Base-by-base conservation (phyloP, 768 basidiomycete genomes). In the Russula sp. region DNA sequence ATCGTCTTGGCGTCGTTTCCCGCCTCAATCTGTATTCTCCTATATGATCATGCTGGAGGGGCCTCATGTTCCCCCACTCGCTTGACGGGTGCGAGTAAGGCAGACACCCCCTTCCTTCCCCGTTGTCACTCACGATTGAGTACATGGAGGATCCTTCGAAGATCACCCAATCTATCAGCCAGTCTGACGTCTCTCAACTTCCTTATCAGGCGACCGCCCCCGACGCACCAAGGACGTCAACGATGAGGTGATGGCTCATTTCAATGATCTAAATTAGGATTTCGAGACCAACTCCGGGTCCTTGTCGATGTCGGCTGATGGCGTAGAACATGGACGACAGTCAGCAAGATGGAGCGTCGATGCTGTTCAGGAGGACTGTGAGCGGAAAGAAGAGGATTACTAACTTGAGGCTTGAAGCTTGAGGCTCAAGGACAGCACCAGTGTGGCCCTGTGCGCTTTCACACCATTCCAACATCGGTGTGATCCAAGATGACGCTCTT, bases 261-360 rank as follows among this genome's bases (percentile, higher is more conserved):
- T 91, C 66, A 90, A 91, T 70, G 90, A 92, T 73, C 90, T 88
- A 57, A 90, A 92, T 75, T 82, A 79, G 58, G 86, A 90, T 72
- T 75, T 86, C 58, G 73, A 69, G 41, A 71, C 69, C 68, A 72
- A 69, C 68, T 73, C 67, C 9, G 72, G 74, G 2, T 67, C 75
- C 20, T 69, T 71, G 9, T 71, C 74, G 36, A 65, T 73, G 43
- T 75, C 72, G 20, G 71, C 74, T 50, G 73, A 77, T 52, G 71
- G 68, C 34, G 75, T 72, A 60, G 75, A 76, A 58, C 73, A 75
- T 54, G 77, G 74, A 67, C 81, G 78, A 71, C 74, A 73, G 66
- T 71, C 70, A 56, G 25, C 25, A 29, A 29, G 25, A 29, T 29
- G 25, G 25, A 29, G 25, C 25, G 3, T 29, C 25, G 25, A 29